These are phyloP conservation scores for Closterium sp. DNA, from an alignment of 139 green algal species.

Conservation along the genomic window DNA sequence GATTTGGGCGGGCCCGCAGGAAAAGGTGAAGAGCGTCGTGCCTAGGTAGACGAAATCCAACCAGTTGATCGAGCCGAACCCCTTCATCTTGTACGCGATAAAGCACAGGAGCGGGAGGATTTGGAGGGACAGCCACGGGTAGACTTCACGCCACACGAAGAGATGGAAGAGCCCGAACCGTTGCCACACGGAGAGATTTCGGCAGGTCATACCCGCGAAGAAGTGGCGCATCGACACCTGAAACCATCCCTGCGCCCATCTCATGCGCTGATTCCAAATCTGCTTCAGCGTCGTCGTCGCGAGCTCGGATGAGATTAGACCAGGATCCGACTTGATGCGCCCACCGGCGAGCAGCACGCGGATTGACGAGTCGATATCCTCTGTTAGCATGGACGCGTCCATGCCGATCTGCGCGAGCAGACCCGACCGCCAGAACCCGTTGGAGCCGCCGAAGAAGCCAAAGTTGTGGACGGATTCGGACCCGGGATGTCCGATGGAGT, in stretches of 20 bases:
- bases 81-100: not conserved
- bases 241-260: slow-evolving; percentile 33
- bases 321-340: not conserved
- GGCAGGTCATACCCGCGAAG: not conserved
- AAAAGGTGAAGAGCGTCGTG: slow-evolving; percentile 6
- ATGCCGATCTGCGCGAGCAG: slow-evolving; percentile 13
- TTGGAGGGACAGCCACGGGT: not conserved
- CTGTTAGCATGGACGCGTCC: slow-evolving; percentile 21
- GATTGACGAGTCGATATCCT: slow-evolving; percentile 15
- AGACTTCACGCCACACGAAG: slow-evolving; percentile 3
- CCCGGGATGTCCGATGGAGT: not conserved
- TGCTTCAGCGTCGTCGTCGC: not conserved
- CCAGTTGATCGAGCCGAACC: slow-evolving; percentile 2
- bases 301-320: not conserved
- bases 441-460: slow-evolving; percentile 28
- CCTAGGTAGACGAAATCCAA: not conserved
- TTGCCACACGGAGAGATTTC: slow-evolving; percentile 19
- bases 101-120: slow-evolving; percentile 3
- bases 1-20: slow-evolving; percentile 3
- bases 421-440: slow-evolving; percentile 26
- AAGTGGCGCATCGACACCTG: slow-evolving; percentile 15
- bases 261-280: slow-evolving; percentile 27
- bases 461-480: slow-evolving; percentile 11
- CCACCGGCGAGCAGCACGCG: slow-evolving; percentile 2
- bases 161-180: slow-evolving; percentile 24